A percentile compares a stretch with the other conserved stretches of the same genome.
phyloP scores from a whole-genome alignment of 805 yeast genomes.

The Candida ponderosae region DNA sequence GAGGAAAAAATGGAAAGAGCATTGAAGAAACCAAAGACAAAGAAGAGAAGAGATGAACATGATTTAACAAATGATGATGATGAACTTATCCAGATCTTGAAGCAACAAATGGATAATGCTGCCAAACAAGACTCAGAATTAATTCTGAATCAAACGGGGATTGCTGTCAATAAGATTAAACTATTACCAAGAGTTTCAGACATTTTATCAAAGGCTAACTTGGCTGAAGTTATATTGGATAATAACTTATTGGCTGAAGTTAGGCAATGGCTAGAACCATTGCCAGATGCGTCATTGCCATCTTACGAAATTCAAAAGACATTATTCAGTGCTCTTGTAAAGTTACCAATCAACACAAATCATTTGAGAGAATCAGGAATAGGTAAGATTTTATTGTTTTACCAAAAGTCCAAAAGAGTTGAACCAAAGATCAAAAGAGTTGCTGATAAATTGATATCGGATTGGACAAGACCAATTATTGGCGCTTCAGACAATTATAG shows the following conservation, averaged over 20 bases:
- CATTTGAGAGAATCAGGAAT: slow-evolving; percentile 92
- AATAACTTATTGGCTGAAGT: slow-evolving; percentile 90
- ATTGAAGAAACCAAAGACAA: slow-evolving; percentile 54
- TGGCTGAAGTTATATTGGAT: slow-evolving; percentile 89
- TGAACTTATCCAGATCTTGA: slow-evolving; percentile 72
- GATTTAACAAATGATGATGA: slow-evolving; percentile 95
- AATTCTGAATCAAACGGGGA: slow-evolving; percentile 33
- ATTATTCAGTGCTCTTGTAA: slow-evolving; percentile 62
- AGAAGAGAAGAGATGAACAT: slow-evolving; percentile 74
- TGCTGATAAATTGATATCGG: slow-evolving; percentile 88
- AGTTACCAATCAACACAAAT: slow-evolving; percentile 89
- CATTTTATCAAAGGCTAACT: slow-evolving; percentile 68
- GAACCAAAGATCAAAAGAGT: slow-evolving; percentile 80
- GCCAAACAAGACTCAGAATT: slow-evolving; percentile 67
- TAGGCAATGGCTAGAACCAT: slow-evolving; percentile 94
- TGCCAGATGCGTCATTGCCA: slow-evolving; percentile 97
- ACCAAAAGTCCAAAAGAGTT: slow-evolving; percentile 83
- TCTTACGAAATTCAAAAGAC: slow-evolving; percentile 93
- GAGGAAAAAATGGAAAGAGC: slow-evolving; percentile 80
- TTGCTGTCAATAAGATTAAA: slow-evolving; percentile 61
- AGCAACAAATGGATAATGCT: slow-evolving; percentile 84
- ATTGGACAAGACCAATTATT: slow-evolving; percentile 98
- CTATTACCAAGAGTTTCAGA: slow-evolving; percentile 73
- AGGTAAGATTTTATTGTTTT: slow-evolving; percentile 89
- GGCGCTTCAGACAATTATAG: slow-evolving; percentile 92